Conservation (phyloP, 257 asterid species). For the Jacaranda mimosifolia region DNA sequence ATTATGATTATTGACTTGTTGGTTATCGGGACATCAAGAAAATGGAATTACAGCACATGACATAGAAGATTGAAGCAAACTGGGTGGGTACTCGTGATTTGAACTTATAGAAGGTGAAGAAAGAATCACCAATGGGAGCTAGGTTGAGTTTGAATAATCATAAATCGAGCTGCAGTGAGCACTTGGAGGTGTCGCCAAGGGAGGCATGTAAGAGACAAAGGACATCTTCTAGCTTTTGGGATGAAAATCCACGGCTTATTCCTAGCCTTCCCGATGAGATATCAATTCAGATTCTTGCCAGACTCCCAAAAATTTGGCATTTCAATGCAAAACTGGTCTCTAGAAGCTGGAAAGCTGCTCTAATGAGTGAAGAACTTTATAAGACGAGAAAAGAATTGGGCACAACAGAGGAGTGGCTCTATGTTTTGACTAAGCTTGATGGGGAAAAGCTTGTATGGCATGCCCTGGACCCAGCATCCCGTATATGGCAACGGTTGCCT, state of each 20-base stretch:
- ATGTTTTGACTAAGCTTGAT: constrained; percentile 66
- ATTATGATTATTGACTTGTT: constrained; percentile 12
- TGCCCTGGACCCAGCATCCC: constrained; percentile 79
- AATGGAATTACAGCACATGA: constrained; percentile 23
- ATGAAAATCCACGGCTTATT: constrained; percentile 64
- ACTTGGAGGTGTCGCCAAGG: constrained; percentile 50
- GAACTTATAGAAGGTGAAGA: constrained; percentile 26
- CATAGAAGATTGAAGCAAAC: constrained; percentile 23
- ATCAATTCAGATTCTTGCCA: constrained; percentile 82
- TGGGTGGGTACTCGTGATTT: constrained; percentile 26
- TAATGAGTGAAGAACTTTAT: constrained; percentile 67
- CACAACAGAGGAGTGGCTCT: constrained; percentile 87
- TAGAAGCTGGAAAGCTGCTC: constrained; percentile 74
- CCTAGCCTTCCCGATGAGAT: constrained; percentile 89
- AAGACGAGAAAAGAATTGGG: constrained; percentile 73
- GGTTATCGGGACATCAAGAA: constrained; percentile 24
- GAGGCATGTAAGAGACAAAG: constrained; percentile 73
- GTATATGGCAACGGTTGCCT: constrained; percentile 80
- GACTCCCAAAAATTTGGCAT: constrained; percentile 69
- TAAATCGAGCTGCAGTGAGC: constrained; percentile 46
- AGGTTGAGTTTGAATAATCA: constrained; percentile 62
- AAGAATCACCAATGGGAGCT: constrained; percentile 64
- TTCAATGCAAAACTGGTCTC: constrained; percentile 71
- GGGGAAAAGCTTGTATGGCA: constrained; percentile 75
- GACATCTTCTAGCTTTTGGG: constrained; percentile 68